These are phyloP conservation scores for Houttuynia cordata DNA, from an alignment of 164 flowering plant species.

Conservation along the genomic window DNA sequence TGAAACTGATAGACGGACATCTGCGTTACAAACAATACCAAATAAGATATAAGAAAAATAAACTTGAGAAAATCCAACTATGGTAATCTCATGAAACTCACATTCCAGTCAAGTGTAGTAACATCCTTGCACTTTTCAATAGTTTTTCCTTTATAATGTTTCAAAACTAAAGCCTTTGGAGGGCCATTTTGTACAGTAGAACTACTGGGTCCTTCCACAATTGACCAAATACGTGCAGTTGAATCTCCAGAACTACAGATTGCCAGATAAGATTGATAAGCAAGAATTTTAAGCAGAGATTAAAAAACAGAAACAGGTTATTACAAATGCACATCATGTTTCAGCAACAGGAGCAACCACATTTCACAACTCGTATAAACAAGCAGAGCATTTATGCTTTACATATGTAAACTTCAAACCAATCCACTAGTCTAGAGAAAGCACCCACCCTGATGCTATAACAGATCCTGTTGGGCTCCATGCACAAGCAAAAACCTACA, in stretches of 20 bases:
- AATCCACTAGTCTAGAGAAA: background rate
- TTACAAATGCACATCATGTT: background rate
- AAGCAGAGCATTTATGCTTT: background rate
- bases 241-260: slow-evolving; percentile 94
- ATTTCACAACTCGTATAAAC: background rate
- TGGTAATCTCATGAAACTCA: slow-evolving; percentile 28
- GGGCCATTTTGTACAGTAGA: slow-evolving; percentile 39
- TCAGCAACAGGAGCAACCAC: background rate
- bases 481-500: slow-evolving; percentile 93
- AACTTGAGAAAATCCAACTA: background rate
- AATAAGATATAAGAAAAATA: no score
- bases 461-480: slow-evolving; percentile 95
- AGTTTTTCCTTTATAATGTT: slow-evolving; percentile 77
- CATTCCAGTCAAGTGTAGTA: slow-evolving; percentile 99
- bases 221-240: slow-evolving; percentile 91
- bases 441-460: slow-evolving; percentile 90
- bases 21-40: no score
- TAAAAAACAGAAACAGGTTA: background rate
- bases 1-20: no score
- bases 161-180: slow-evolving; percentile 54
- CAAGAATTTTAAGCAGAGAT: no score
- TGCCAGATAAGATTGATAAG: background rate
- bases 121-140: slow-evolving; percentile 92
- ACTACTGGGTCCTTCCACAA: slow-evolving; percentile 51
- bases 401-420: background rate